Evolutionary conservation across 2,329 filamentous ascomycete species (phyloP).

Genomic region (Exophiala sp.): DNA sequence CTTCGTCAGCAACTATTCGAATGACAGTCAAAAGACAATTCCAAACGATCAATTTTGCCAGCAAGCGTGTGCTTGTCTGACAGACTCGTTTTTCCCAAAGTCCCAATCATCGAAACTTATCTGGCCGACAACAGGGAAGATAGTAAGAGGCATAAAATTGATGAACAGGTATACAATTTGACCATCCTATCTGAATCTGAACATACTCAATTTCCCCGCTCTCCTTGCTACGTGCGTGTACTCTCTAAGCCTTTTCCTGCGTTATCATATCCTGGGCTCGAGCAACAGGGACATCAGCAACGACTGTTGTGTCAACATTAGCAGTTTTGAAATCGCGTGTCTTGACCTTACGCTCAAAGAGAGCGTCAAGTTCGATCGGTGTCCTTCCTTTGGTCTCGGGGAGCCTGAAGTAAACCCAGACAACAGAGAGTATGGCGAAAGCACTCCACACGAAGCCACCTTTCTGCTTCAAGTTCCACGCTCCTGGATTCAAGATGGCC

Average conservation of each 20-base stretch:
- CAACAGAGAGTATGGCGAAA: conserved; percentile 30
- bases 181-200: background rate
- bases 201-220: background rate
- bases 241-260: background rate
- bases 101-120: too few relatives aligned
- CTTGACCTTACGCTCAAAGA: conserved; percentile 36
- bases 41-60: too few relatives aligned
- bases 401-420: conserved; percentile 41
- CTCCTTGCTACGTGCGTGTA: background rate
- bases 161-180: background rate
- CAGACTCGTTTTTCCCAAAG: too few relatives aligned
- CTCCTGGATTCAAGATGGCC: conserved; percentile 27
- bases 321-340: background rate
- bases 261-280: background rate
- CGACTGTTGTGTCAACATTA: background rate
- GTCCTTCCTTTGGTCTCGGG: conserved; percentile 41
- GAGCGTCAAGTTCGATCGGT: conserved; percentile 39
- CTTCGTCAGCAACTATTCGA: too few relatives aligned
- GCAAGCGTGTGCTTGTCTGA: too few relatives aligned
- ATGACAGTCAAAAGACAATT: too few relatives aligned
- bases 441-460: conserved; percentile 40
- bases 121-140: too few relatives aligned
- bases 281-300: background rate
- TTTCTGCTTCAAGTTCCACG: conserved; percentile 35
- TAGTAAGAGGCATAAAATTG: background rate